A percentile compares a stretch with the other conserved stretches of the same genome.
Conservation (phyloP, 2,329 filamentous ascomycete species). For the Diaporthe sp. region DNA sequence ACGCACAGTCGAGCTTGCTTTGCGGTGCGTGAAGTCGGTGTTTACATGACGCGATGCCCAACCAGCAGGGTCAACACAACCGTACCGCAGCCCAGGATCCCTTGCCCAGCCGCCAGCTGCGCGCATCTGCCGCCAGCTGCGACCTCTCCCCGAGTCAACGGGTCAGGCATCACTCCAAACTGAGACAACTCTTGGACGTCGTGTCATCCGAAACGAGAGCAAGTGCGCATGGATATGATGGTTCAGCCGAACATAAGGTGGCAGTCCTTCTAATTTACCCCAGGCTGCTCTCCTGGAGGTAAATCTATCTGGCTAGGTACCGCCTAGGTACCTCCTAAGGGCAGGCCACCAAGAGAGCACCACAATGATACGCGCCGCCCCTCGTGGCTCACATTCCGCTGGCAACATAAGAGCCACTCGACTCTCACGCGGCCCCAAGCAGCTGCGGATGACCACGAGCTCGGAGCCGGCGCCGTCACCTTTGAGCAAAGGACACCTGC, state of each 20-base stretch:
- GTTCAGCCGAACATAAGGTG: background rate
- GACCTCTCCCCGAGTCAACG: too few relatives aligned
- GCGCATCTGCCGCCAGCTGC: conserved; percentile 12
- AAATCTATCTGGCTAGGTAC: background rate
- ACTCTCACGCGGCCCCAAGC: background rate
- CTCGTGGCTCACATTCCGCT: background rate
- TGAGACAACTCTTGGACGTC: background rate
- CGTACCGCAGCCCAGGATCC: background rate
- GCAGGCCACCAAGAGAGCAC: background rate
- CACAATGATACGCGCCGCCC: background rate
- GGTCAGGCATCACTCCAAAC: background rate
- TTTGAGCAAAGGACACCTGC: background rate
- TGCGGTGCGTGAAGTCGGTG: background rate
- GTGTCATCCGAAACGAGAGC: background rate
- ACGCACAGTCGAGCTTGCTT: background rate
- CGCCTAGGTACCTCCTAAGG: background rate
- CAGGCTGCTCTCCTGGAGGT: background rate
- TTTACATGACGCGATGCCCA: conserved; percentile 21
- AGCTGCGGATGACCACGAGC: background rate
- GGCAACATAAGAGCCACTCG: background rate
- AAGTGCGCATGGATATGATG: background rate
- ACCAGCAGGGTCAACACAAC: background rate
- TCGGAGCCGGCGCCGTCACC: background rate
- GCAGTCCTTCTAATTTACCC: background rate
- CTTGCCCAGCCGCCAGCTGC: background rate